Base-by-base conservation (phyloP, 2,329 filamentous ascomycete species). In the Aquanectria penicillioides region DNA sequence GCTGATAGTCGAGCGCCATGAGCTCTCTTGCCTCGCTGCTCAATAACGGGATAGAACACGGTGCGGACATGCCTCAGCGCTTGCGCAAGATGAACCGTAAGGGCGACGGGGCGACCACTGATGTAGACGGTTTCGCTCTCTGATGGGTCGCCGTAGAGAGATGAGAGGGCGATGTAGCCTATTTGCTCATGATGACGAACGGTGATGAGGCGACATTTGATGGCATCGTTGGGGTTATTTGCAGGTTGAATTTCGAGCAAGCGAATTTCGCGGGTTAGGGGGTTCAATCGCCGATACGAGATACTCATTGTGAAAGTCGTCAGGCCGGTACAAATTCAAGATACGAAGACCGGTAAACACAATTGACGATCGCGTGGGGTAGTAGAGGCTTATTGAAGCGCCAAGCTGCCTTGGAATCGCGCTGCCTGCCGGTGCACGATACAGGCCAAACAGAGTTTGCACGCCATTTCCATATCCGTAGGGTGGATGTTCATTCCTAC, bases 121-220 rank as follows among this genome's bases (percentile, higher is more conserved):
- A 77, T 46, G 15, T 61, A 51, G 53, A 77, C 71, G 43, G 51
- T 65, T 20, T 75, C 74, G 13, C 69, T 71, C 10, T 64, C 63
- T 36, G 65, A 52, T 9, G 67, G 62, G 36, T 72, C 72, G 28
- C 69, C 73, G 28, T 70, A 65, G 6, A 75, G 61, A 3, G 73
- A 66, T 5, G 73, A 73, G 18, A 75, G 68, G 54, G 67, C 72
- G 59, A 72, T 68, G 38, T 69, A 73, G 33, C 74, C 66, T 40
- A 56, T 54, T 9, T 62, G 47, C 7, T 70, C 59, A 40, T 54
- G 68, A 31, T 75, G 68, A 3, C 62, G 60, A 26, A 69, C 57
- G 18, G 69, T 73, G 22, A 77, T 62, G 22, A 76, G 63, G 12
- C 74, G 74, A 49, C 72, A 75, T n/a, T 70, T 67, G 34, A 76